These are phyloP conservation scores for Ephemerocybe angulata DNA, from an alignment of 768 basidiomycete species.

Conservation along the genomic window DNA sequence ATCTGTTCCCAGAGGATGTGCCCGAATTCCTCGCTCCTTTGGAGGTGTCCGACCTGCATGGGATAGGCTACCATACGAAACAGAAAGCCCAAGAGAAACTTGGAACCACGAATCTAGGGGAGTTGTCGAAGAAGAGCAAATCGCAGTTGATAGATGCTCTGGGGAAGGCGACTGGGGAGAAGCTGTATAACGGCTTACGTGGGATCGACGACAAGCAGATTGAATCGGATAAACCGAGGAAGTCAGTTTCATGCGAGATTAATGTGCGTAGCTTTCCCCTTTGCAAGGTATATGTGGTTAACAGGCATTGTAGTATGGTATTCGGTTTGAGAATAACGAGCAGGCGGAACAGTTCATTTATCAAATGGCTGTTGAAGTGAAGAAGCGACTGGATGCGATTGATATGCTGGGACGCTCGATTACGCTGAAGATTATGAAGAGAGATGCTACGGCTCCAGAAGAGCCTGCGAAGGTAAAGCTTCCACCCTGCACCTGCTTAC, in stretches of 20 bases:
- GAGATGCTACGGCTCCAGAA: slow-evolving; percentile 79
- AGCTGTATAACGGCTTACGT: slow-evolving; percentile 75
- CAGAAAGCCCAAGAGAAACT: slow-evolving; percentile 82
- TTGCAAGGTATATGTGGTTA: neutral
- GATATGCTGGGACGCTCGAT: slow-evolving; percentile 70
- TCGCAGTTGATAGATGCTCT: slow-evolving; percentile 63
- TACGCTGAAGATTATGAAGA: slow-evolving; percentile 85
- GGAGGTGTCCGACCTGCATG: slow-evolving; percentile 78
- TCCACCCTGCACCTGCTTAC: neutral
- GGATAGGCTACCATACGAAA: slow-evolving; percentile 74
- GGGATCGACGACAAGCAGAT: slow-evolving; percentile 81
- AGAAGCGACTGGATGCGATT: slow-evolving; percentile 63
- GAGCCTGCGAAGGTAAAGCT: slow-evolving; percentile 81
- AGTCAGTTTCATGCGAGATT: slow-evolving; percentile 91
- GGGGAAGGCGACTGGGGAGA: slow-evolving; percentile 81
- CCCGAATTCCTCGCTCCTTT: slow-evolving; percentile 58
- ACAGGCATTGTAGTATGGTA: slow-evolving; percentile 69
- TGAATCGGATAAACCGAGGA: slow-evolving; percentile 81
- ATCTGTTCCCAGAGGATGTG: slow-evolving; percentile 57
- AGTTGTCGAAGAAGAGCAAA: slow-evolving; percentile 62
- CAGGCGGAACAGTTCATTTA: slow-evolving; percentile 78
- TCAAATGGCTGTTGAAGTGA: slow-evolving; percentile 76
- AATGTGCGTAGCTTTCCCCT: slow-evolving; percentile 57
- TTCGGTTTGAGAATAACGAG: slow-evolving; percentile 80
- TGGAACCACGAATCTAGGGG: slow-evolving; percentile 65